phyloP scores from a whole-genome alignment of 2,329 filamentous ascomycete genomes.

The Pseudopyricularia javanii region DNA sequence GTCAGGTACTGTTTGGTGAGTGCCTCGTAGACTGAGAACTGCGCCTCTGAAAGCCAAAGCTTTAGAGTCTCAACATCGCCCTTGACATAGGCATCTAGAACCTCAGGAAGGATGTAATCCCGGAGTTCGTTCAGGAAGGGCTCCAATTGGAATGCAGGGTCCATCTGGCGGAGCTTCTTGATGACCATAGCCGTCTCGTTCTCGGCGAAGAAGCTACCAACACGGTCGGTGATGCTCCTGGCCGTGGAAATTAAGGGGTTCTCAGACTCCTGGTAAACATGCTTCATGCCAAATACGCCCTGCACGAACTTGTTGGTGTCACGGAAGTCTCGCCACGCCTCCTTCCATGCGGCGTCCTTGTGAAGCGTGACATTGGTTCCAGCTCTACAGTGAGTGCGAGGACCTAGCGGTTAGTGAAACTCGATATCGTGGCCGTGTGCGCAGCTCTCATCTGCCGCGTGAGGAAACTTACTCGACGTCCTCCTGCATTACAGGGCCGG shows the following conservation, averaged over 20 bases:
- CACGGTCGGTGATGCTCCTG: conserved; percentile 82
- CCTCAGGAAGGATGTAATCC: conserved; percentile 95
- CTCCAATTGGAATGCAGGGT: conserved; percentile 88
- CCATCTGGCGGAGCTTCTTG: conserved; percentile 95
- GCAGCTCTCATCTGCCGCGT: background rate
- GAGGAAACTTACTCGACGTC: conserved; percentile 64
- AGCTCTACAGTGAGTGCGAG: conserved; percentile 42
- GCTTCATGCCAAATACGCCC: conserved; percentile 74
- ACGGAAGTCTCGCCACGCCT: conserved; percentile 93
- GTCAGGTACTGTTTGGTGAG: conserved; percentile 92
- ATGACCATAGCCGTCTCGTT: conserved; percentile 97
- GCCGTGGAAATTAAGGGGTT: conserved; percentile 91
- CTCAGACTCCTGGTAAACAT: conserved; percentile 88
- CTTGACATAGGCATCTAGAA: conserved; percentile 95
- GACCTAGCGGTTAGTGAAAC: background rate
- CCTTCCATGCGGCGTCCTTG: conserved; percentile 96
- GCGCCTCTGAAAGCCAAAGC: conserved; percentile 89
- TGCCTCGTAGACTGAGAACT: conserved; percentile 95
- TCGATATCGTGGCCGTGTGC: background rate
- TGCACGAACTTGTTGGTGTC: conserved; percentile 84
- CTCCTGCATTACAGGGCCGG: conserved; percentile 56
- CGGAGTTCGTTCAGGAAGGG: conserved; percentile 90
- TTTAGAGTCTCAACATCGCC: conserved; percentile 84
- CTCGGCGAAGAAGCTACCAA: conserved; percentile 94
- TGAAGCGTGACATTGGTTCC: conserved; percentile 90